Evolutionary conservation across 2,329 filamentous ascomycete species (phyloP), one percentile per base, ranked within the genome.

Genomic region (Aspergillus sojae): DNA sequence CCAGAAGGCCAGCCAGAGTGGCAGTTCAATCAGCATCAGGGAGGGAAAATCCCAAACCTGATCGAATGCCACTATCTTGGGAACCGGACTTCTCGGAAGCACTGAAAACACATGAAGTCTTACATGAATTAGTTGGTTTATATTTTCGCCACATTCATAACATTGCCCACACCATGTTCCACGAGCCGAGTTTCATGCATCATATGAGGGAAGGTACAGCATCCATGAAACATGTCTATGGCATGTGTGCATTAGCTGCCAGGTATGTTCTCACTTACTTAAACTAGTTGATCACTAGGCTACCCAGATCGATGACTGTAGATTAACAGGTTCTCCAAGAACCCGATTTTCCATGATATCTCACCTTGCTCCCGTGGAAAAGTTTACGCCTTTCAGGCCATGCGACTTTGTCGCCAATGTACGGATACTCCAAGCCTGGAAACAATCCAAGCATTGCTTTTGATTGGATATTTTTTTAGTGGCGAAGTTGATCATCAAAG

Each of bases 101-200:
- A 30, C 46, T 67, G 16, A 45, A 56, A 2, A 60, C 63, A 4
- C 63, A 53, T n/a, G 46, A 50, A 12, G 14, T 69, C 3, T 60
- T 61, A 21, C n/a, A 43, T 4, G 70, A 71, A 55, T 46, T 71
- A 19, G 65, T 67, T 23, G 46, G 54, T 1, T 63, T 70, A 9
- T 71, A 71, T 46, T 71, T 71, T 61, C 65, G 63, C 12, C 67
- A 61, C 14, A 70, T 71, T 9, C 70, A 71, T 41, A 68, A 71
- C 59, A 64, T 71, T 34, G 63, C 68, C 32, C 67, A 71, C 54
- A 69, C 67, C 3, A 62, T 71, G 43, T 71, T 71, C 26, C 65
- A 71, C 39, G 64, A 67, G 52, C 61, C 62, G 14, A 68, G 61
- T 32, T 71, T 71, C 36, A 62, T 68, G 55, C 59, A 36, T n/a